Conservation (phyloP, 176 grass and related monocot genomes). For the Phragmites australis region DNA sequence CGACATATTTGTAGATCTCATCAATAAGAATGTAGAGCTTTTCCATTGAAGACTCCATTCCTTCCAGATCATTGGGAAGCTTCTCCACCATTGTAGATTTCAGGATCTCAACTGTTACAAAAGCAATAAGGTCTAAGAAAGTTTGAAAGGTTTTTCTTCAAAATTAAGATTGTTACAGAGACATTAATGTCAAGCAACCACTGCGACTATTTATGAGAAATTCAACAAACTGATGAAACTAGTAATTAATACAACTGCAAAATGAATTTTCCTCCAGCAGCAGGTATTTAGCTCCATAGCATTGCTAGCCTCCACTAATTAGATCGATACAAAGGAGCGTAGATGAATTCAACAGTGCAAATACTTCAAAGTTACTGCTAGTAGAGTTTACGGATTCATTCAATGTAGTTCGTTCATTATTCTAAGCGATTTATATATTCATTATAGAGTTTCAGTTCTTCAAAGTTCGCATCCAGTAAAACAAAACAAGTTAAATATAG, state of each 20-base stretch:
- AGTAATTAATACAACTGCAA: neutral
- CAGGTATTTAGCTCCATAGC: neutral
- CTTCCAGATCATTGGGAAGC: constrained; percentile 87
- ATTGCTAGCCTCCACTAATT: neutral
- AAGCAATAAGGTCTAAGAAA: neutral
- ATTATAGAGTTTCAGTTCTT: neutral
- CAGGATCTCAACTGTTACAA: constrained; percentile 65
- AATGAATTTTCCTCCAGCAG: neutral
- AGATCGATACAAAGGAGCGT: neutral
- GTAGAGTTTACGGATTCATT: neutral
- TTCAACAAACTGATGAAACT: neutral
- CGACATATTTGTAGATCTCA: constrained; percentile 90
- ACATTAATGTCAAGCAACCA: neutral
- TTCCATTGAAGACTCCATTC: constrained; percentile 90
- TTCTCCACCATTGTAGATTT: constrained; percentile 82
- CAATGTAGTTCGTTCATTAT: neutral
- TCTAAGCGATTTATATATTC: neutral
- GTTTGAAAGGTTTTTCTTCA: neutral
- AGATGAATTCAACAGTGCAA: neutral
- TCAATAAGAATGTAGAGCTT: constrained; percentile 78
- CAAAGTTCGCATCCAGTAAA: neutral
- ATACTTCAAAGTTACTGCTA: neutral
- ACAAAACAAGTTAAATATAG: neutral
- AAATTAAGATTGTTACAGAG: neutral
- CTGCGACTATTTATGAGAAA: neutral